Base-by-base conservation (phyloP, 805 yeast genomes). In the Wickerhamiella azyma region DNA sequence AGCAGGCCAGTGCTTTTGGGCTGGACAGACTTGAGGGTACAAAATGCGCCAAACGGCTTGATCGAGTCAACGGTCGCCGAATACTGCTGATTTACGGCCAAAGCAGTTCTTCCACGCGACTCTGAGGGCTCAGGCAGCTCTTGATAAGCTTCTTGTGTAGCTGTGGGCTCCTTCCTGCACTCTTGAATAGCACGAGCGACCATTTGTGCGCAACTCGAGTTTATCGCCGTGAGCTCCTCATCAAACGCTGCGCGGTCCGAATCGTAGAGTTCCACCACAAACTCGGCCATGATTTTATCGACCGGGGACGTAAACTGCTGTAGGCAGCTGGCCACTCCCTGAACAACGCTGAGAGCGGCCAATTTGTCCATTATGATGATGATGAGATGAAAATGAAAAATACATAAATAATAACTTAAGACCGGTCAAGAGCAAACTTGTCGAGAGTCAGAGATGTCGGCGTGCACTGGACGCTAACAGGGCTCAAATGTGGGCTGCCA, bases 31-130 rank as follows among this genome's bases (percentile, higher is more conserved):
- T 18, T 14, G 8, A 88, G 59, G 9, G 74, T 61, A 0, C 85
- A 72, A 58, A 88, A 89, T 1, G 85, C 94, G 0, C 97, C 96
- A 62, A 77, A 88, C 2, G 72, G 60, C 37, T 77, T 76, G 1
- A 83, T 54, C 39, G 73, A 75, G 40, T 67, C 68, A 2, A 89
- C 80, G 21, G 52, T 61, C 0, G 94, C 96, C 26, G 60, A 61
- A 53, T 80, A 78, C 0, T 83, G 64, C 19, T 68, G 60, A 14
- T 75, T 77, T 1, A 68, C 48, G 5, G 59, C 52, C 0, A 76
- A 66, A 2, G 55, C 57, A 3, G 55, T 55, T 47, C 60, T 66
- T 37, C 17, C 26, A 39, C 19, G n/a, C 33, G 33, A 5, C 13
- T 24, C 32, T 13, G 18, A 26, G 8, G 19, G n/a, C 19, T 5